A percentile compares a stretch with the other conserved stretches of the same genome.
Evolutionary conservation across 2,329 filamentous ascomycete genomes (phyloP).

Genomic region (Phialophora chinensis): DNA sequence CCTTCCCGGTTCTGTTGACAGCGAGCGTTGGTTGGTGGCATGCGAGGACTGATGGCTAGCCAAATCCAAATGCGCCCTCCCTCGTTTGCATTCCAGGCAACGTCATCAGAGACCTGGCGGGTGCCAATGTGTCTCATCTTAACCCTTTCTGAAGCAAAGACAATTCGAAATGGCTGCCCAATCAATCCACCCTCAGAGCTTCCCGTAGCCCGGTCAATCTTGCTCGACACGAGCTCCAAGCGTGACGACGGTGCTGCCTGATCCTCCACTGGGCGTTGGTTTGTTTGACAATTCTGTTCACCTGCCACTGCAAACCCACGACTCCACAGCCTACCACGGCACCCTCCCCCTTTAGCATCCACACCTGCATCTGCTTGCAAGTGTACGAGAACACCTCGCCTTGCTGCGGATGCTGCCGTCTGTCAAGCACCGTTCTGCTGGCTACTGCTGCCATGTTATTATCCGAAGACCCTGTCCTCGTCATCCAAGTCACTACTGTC

Average conservation of each 20-base stretch:
- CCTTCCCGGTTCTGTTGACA: not conserved
- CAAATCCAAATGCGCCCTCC: not conserved
- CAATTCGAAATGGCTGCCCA: conserved; percentile 22
- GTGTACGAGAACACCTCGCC: conserved; percentile 1
- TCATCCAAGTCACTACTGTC: conserved; percentile 28
- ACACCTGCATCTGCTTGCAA: conserved; percentile 15
- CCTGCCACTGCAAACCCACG: conserved; percentile 11
- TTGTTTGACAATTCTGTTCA: conserved; percentile 16
- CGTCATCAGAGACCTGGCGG: not conserved
- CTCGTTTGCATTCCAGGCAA: conserved; percentile 1
- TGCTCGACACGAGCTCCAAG: conserved; percentile 2
- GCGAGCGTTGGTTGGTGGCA: not conserved
- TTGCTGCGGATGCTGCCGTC: conserved; percentile 30
- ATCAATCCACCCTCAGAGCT: conserved; percentile 21
- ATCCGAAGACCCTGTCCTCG: conserved; percentile 23
- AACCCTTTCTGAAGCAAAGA: conserved; percentile 15
- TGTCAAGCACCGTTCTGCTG: not conserved
- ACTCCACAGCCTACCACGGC: conserved; percentile 3
- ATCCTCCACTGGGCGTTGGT: conserved; percentile 10
- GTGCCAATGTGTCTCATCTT: conserved; percentile 13
- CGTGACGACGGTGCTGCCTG: conserved; percentile 2
- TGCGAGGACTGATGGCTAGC: not conserved
- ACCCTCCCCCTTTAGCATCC: conserved; percentile 7
- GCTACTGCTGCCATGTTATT: conserved; percentile 16
- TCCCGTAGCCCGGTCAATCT: conserved; percentile 4